A percentile compares a stretch with the other conserved stretches of the same genome.
Conservation (phyloP, 331 rosid species). For the Acacia concinna region DNA sequence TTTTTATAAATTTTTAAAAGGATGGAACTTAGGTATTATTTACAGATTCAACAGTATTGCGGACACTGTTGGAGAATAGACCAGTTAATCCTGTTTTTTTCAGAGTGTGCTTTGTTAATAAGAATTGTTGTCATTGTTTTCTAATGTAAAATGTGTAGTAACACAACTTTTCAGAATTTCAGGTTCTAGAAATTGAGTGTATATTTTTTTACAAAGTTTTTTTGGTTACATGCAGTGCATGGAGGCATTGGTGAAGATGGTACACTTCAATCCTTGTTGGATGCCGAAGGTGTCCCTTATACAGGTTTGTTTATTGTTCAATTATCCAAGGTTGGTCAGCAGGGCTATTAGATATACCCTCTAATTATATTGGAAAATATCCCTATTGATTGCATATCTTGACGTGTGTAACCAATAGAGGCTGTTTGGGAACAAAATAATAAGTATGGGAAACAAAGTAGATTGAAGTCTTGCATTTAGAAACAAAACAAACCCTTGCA, state of each 20-base stretch:
- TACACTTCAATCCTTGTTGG: constrained; percentile 82
- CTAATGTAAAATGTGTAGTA: not conserved
- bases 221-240: constrained; percentile 61
- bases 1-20: not conserved
- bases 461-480: not conserved
- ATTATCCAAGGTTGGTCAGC: constrained; percentile 4
- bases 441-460: not conserved
- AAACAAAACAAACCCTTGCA: not conserved
- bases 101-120: not conserved
- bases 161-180: constrained; percentile 7
- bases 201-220: constrained; percentile 23
- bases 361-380: not conserved
- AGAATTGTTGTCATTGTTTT: constrained; percentile 18
- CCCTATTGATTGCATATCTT: not conserved
- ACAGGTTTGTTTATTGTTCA: constrained; percentile 59
- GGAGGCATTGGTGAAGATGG: constrained; percentile 99
- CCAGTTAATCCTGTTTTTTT: not conserved
- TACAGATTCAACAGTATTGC: constrained; percentile 17
- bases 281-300: constrained; percentile 78
- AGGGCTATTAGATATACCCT: not conserved
- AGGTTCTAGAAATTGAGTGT: constrained; percentile 23
- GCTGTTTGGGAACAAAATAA: not conserved
- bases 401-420: not conserved
- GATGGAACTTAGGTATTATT: not conserved
- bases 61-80: not conserved